Evolutionary conservation across 495 filamentous ascomycete genomes (phyloP), one percentile per base, ranked within the genome.

Genomic region (Pseudoneurospora amorphoporcata): DNA sequence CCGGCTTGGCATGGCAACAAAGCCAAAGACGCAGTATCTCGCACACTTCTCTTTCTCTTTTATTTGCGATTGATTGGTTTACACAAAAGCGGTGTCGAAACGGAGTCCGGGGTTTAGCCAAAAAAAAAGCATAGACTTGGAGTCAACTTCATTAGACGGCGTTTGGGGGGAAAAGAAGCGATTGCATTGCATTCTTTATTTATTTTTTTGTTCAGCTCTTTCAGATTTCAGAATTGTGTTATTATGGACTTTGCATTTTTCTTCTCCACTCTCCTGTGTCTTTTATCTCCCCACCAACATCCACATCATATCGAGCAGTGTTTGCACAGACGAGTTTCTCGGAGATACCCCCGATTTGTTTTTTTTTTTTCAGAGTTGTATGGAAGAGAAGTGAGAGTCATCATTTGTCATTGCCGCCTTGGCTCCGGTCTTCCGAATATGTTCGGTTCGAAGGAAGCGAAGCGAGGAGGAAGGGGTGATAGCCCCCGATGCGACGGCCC

Each of bases 71-170:
- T 58, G 42, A 68, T 38, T 8, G 38, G 41, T 38, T 45, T 71
- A 70, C 45, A 19, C 65, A 73, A 69, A 70, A 75, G 69, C 70
- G 70, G 35, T 58, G 73, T 45, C 68, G 68, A 53, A 42, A 37
- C 19, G 45, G 53, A 9, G 41, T 69, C 68, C 53, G 58, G 45
- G 39, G 70, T 32, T 45, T 10, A 17, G 47, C 45, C 43, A 35
- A 23, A 39, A 41, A 39, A 41, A 39, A 65, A 65, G 53, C 53
- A 65, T 65, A 65, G 53, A 65, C 29, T 65, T 65, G 53, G 53
- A 65, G 53, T 65, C 32, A 37, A 65, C 53, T 65, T 65, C 29
- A 65, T 65, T 35, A 65, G 53, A 65, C 53, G 53, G 53, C 53
- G 53, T 65, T 65, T 29, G 19, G 45, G 45, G 53, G 29, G 12